A percentile compares a stretch with the other conserved stretches of the same genome.
These are phyloP conservation scores for Saccharum hybrid DNA, from an alignment of 202 grass and related monocot genomes.

Conservation along the genomic window DNA sequence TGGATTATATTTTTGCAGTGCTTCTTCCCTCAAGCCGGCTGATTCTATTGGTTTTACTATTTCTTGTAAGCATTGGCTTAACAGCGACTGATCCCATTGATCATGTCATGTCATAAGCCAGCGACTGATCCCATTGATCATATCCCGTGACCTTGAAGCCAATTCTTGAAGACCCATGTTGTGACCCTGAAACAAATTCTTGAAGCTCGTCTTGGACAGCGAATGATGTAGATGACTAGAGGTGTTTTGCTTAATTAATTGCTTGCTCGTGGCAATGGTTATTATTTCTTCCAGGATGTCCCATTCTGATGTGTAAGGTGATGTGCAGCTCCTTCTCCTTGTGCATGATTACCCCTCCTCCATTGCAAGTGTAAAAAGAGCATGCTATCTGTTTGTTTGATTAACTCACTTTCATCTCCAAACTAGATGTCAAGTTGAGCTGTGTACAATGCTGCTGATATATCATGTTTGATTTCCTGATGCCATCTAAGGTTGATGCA, in stretches of 20 bases:
- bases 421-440: neutral
- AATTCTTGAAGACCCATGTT: conserved; percentile 26
- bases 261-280: conserved; percentile 3
- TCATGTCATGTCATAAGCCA: neutral
- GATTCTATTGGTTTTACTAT: conserved; percentile 35
- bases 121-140: neutral
- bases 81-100: too few relatives aligned
- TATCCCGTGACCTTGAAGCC: conserved; percentile 17
- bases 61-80: conserved; percentile 48
- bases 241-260: neutral
- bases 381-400: neutral
- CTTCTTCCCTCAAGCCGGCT: neutral
- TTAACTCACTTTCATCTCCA: neutral
- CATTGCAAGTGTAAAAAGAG: neutral
- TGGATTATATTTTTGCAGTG: conserved; percentile 33
- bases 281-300: conserved; percentile 2
- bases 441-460: neutral
- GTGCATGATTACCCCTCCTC: neutral
- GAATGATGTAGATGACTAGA: neutral
- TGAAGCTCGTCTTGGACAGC: neutral
- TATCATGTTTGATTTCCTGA: neutral
- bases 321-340: conserved; percentile 30
- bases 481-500: neutral
- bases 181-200: too few relatives aligned
- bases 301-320: conserved; percentile 7